phyloP scores from a whole-genome alignment of 768 basidiomycete species.

The Mycena kentingensis region DNA sequence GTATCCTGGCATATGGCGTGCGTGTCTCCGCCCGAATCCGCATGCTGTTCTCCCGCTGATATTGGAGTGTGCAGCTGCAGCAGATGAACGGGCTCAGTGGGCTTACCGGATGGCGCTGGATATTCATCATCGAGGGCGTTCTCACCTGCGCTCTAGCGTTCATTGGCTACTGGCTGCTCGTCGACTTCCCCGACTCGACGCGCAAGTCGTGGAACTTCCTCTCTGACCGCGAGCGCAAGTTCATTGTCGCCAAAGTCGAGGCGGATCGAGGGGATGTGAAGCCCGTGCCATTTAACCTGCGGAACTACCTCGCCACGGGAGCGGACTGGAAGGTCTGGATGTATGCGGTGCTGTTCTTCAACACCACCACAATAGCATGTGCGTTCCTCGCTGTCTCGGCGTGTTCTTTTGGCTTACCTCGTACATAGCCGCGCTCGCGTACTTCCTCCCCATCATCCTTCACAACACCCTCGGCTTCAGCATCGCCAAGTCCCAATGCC shows the following conservation, averaged over 20 bases:
- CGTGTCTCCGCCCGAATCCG: too few relatives aligned
- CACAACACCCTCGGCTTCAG: background rate
- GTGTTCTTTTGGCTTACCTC: too few relatives aligned
- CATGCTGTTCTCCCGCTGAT: too few relatives aligned
- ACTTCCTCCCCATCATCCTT: background rate
- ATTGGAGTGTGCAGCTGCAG: too few relatives aligned
- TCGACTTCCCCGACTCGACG: background rate
- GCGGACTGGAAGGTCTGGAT: background rate
- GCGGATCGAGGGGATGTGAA: background rate
- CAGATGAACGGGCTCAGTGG: background rate
- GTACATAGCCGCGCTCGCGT: background rate
- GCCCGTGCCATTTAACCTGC: background rate
- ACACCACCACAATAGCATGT: background rate
- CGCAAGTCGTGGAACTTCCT: background rate
- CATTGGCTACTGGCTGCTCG: background rate
- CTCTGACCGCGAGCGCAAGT: background rate
- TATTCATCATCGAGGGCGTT: too few relatives aligned
- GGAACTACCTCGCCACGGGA: background rate
- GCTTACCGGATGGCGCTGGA: background rate
- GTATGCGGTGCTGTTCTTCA: background rate
- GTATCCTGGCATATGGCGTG: background rate
- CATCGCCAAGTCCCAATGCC: background rate
- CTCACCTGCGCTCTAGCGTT: background rate
- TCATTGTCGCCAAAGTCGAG: background rate
- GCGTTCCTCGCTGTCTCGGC: too few relatives aligned